Conservation (phyloP, 176 grass and related monocot genomes). For the Carex kokanica region DNA sequence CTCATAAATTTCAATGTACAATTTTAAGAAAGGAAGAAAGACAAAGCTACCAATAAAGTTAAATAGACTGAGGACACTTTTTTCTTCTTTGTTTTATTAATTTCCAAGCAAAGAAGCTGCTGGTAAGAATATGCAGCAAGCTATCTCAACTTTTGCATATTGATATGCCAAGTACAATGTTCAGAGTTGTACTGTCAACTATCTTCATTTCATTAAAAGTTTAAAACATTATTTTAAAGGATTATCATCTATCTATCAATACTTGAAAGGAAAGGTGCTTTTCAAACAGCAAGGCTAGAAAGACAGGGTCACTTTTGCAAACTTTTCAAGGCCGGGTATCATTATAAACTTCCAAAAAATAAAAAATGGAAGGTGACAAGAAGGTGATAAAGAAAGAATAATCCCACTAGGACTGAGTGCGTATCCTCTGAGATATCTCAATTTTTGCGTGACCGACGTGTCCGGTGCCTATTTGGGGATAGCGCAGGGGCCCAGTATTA, state of each 20-base stretch:
- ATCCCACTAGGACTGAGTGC: slow-evolving; percentile 28
- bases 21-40: background rate
- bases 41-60: background rate
- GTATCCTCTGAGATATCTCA: too few species aligned
- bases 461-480: too few species aligned
- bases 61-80: background rate
- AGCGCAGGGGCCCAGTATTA: too few species aligned
- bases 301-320: background rate
- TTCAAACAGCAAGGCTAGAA: slow-evolving; percentile 13
- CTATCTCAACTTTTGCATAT: background rate
- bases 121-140: background rate
- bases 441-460: too few species aligned
- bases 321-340: background rate
- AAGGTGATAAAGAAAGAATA: slow-evolving; percentile 14
- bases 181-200: background rate
- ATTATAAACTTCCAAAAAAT: slow-evolving; percentile 2
- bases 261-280: slow-evolving; percentile 1
- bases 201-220: background rate
- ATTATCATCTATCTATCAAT: background rate
- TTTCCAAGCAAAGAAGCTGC: background rate
- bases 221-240: background rate
- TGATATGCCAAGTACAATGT: background rate
- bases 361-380: slow-evolving; percentile 1
- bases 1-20: background rate
- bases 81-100: background rate